These are phyloP conservation scores for Dryas alaskensis DNA, from an alignment of 306 rosid genomes.

Conservation along the genomic window DNA sequence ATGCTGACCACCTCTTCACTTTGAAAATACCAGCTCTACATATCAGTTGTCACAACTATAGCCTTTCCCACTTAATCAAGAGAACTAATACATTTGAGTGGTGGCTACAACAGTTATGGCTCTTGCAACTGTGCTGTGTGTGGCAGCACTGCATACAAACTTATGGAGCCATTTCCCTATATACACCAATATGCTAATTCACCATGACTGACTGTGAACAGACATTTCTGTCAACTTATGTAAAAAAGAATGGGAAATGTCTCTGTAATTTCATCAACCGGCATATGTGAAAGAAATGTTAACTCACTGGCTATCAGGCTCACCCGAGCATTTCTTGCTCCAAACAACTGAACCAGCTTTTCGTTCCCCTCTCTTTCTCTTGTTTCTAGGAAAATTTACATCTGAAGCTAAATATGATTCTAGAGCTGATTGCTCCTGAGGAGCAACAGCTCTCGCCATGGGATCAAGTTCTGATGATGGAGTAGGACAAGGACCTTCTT, in stretches of 20 bases:
- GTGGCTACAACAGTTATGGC: too few relatives aligned
- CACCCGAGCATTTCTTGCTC: slow-evolving; percentile 70
- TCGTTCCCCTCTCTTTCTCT: slow-evolving; percentile 86
- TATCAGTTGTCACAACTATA: not conserved
- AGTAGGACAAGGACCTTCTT: slow-evolving; percentile 31
- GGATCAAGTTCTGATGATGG: slow-evolving; percentile 38
- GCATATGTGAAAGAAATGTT: slow-evolving; percentile 9
- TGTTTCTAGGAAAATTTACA: slow-evolving; percentile 51
- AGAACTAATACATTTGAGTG: not conserved
- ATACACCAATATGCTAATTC: not conserved
- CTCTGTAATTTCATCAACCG: not conserved
- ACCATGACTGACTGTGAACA: slow-evolving; percentile 6
- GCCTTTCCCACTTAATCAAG: not conserved
- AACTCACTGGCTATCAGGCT: slow-evolving; percentile 65
- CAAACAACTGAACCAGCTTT: slow-evolving; percentile 76
- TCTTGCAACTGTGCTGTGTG: not conserved
- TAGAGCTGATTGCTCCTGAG: slow-evolving; percentile 55
- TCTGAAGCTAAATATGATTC: slow-evolving; percentile 53
- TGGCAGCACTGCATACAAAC: not conserved
- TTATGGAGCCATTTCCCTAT: slow-evolving; percentile 1
- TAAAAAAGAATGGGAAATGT: slow-evolving; percentile 8
- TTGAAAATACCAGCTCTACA: not conserved
- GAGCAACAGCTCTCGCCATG: slow-evolving; percentile 19
- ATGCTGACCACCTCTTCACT: not conserved
- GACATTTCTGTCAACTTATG: not conserved